Base-by-base conservation (phyloP, 2,329 filamentous ascomycete species). In the Pyrenochaeta sp. region DNA sequence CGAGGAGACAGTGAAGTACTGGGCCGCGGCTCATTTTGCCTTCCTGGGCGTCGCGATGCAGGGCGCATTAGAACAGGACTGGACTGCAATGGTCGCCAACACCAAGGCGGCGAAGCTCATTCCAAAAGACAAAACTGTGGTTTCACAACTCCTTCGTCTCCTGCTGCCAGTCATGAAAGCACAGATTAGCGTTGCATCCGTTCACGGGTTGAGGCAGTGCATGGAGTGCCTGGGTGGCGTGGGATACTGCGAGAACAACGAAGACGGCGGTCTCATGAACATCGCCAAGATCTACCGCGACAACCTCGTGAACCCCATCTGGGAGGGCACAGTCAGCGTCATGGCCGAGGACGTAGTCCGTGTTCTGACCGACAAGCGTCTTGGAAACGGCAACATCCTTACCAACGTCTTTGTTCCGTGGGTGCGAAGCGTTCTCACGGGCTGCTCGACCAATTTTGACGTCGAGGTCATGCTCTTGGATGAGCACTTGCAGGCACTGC, bases 271-370 rank as follows among this genome's bases (percentile, higher is more conserved):
- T 0, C 35, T 68, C 9, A 73, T 88, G 44, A 90, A 90, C 58
- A 72, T 90, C 3, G 79, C 86, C 0, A 78, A 85, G 6, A 72
- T 89, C 1, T 83, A 84, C 56, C 79, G 88, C 6, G 87, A 90
- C 55, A 81, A 79, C 2, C 71, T 76, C 6, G 86, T 89, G 3
- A 71, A 82, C 36, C 78, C 81, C 10, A 89, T 90, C 35, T 88
- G 85, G 84, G 86, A 88, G 66, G 85, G 87, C 1, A 90, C 87
- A 0, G 88, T 86, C 0, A 86, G 89, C 57, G 84, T 90, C 5
- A 74, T 90, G 41, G 82, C 82, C 4, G 76, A 76, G 26, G 78
- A 81, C 51, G 66, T 78, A 4, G 68, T 79, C 19, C 66, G 77
- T 0, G 73, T 78, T 3, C 49, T 77, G n/a, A 42, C 44, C 3